Evolutionary conservation across 441 rosid genomes (phyloP).

Genomic region (Pelargonium fulgidum): DNA sequence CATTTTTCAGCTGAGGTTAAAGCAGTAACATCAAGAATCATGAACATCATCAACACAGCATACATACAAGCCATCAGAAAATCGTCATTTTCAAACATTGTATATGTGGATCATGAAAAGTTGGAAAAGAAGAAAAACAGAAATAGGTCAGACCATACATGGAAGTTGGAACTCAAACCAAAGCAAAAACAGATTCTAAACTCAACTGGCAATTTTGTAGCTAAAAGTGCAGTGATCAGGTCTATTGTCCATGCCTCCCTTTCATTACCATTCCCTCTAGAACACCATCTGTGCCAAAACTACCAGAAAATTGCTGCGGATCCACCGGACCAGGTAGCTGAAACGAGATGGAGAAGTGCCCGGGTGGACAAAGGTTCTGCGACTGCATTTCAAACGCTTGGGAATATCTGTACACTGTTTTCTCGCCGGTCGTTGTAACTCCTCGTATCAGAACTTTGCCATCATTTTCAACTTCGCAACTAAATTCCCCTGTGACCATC

Average conservation of each 20-base stretch:
- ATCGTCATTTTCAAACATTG: too few relatives aligned
- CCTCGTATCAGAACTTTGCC: constrained; percentile 61
- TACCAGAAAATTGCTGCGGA: constrained; percentile 43
- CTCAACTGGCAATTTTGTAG: neutral
- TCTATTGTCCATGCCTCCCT: constrained; percentile 11
- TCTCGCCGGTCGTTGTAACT: constrained; percentile 57
- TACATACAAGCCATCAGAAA: too few relatives aligned
- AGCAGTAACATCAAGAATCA: too few relatives aligned
- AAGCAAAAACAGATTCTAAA: neutral
- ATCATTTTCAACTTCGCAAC: constrained; percentile 42
- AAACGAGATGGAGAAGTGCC: constrained; percentile 55
- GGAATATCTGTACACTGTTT: constrained; percentile 33
- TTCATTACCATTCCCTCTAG: constrained; percentile 64
- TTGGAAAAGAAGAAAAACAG: too few relatives aligned
- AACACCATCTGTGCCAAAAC: constrained; percentile 52
- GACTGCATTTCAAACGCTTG: constrained; percentile 52
- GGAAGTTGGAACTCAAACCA: neutral
- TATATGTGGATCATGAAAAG: too few relatives aligned
- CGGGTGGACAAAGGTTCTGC: constrained; percentile 50
- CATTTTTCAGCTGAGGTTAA: too few relatives aligned
- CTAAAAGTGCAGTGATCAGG: neutral
- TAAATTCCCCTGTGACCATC: constrained; percentile 44
- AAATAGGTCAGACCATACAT: too few relatives aligned
- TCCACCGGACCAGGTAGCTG: constrained; percentile 65
- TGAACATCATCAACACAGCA: too few relatives aligned